Percentiles rank a stretch among this genome's conserved stretches.
Conservation (phyloP, 805 yeast species). For the Hanseniaspora thailandica region DNA sequence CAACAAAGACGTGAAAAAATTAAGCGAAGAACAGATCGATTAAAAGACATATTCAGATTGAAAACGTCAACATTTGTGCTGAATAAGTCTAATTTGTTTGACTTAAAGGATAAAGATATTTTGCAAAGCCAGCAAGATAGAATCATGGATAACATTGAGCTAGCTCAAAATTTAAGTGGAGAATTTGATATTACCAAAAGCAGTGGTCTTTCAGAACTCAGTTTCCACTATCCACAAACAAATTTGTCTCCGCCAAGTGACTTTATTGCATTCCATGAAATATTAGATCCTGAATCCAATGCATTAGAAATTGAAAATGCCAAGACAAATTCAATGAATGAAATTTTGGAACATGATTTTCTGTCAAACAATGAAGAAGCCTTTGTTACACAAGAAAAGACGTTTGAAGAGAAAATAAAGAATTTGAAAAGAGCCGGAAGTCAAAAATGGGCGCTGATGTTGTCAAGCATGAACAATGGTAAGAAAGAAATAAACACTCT, state of each 20-base stretch:
- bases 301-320: not conserved
- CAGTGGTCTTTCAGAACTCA: not conserved
- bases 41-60: not conserved
- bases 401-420: not conserved
- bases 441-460: not conserved
- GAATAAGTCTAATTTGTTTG: not conserved
- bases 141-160: too few relatives aligned
- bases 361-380: not conserved
- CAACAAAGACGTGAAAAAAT: not conserved
- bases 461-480: not conserved
- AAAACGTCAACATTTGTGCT: not conserved
- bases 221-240: not conserved
- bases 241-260: conserved; percentile 1
- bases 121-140: not conserved
- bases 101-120: not conserved
- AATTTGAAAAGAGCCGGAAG: not conserved
- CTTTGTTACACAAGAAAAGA: not conserved
- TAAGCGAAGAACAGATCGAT: not conserved
- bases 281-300: conserved; percentile 1
- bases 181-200: not conserved
- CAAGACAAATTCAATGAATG: not conserved
- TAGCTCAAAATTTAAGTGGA: not conserved
- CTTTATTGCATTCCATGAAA: not conserved
- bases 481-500: not conserved
- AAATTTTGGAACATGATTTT: not conserved